These are phyloP conservation scores for Teratosphaeriaceae sp. DNA, from an alignment of 2,329 filamentous ascomycete species.

Conservation along the genomic window DNA sequence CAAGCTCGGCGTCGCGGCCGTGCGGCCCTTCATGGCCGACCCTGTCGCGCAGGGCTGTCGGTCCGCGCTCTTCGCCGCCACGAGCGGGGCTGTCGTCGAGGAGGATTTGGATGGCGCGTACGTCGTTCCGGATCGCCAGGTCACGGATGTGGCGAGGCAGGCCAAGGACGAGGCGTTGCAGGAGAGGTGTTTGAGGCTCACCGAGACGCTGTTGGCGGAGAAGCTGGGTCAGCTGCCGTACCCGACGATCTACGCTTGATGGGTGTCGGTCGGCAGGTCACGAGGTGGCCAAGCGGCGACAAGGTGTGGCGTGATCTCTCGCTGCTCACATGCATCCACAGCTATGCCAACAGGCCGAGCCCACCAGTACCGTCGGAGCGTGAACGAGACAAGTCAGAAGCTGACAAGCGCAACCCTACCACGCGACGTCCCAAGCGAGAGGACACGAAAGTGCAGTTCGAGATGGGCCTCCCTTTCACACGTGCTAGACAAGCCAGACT, in stretches of 20 bases:
- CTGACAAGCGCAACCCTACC: too few relatives aligned
- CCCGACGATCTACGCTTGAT: constrained; percentile 8
- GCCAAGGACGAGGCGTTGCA: constrained; percentile 38
- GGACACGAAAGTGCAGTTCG: background rate
- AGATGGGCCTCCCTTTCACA: constrained; percentile 1
- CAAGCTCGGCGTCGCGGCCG: constrained; percentile 38
- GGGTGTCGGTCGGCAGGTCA: too few relatives aligned
- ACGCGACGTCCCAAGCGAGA: too few relatives aligned
- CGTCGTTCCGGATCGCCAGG: constrained; percentile 45
- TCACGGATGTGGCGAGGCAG: constrained; percentile 37
- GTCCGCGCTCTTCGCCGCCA: constrained; percentile 43
- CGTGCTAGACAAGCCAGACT: background rate
- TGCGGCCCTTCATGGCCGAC: constrained; percentile 45
- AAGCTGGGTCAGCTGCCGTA: constrained; percentile 29
- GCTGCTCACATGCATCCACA: too few relatives aligned
- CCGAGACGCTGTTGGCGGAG: constrained; percentile 37
- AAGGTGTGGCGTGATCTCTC: too few relatives aligned
- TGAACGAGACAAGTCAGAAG: too few relatives aligned
- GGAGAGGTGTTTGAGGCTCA: constrained; percentile 41
- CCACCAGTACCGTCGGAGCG: too few relatives aligned
- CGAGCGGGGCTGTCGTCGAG: constrained; percentile 36
- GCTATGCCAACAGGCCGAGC: too few relatives aligned
- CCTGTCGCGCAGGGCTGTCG: constrained; percentile 43
- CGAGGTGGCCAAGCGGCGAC: too few relatives aligned
- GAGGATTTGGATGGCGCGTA: constrained; percentile 43